Evolutionary conservation across 768 basidiomycete genomes (phyloP).

Genomic region (Naganishia randhawae): DNA sequence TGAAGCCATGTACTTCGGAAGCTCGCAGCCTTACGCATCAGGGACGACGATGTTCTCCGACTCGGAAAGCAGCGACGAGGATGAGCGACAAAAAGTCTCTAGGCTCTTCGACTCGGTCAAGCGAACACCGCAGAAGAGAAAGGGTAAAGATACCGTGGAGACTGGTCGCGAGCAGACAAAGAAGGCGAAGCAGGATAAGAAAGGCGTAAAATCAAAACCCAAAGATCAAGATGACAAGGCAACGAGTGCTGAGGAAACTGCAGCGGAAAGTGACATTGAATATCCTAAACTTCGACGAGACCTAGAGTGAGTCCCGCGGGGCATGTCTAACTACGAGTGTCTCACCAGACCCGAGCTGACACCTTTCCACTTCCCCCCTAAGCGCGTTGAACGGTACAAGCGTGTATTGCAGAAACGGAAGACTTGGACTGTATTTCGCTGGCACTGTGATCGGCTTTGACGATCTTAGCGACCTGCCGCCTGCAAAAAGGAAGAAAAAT

Average conservation of each 20-base stretch:
- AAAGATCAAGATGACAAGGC: not conserved
- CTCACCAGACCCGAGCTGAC: not conserved
- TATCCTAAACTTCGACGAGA: not conserved
- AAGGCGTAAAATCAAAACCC: not conserved
- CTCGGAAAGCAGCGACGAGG: conserved; percentile 12
- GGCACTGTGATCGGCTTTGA: conserved; percentile 2
- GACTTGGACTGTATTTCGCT: not conserved
- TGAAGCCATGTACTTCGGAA: conserved; percentile 2
- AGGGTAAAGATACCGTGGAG: not conserved
- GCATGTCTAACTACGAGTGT: not conserved
- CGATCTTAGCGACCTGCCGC: conserved; percentile 1
- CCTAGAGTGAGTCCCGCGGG: conserved; percentile 2
- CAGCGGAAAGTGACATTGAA: not conserved
- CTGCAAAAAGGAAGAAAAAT: conserved; percentile 7
- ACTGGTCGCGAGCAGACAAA: not conserved
- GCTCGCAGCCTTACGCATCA: conserved; percentile 1
- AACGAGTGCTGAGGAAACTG: not conserved
- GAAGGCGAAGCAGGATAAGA: conserved; percentile 11
- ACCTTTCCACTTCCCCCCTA: too few relatives aligned
- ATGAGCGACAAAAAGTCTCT: conserved; percentile 2
- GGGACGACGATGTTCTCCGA: not conserved
- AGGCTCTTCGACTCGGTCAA: not conserved
- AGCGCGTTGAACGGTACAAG: not conserved
- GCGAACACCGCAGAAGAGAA: conserved; percentile 15
- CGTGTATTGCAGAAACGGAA: conserved; percentile 22